Conservation (phyloP, 805 yeast species). For the Starmerella stellata region DNA sequence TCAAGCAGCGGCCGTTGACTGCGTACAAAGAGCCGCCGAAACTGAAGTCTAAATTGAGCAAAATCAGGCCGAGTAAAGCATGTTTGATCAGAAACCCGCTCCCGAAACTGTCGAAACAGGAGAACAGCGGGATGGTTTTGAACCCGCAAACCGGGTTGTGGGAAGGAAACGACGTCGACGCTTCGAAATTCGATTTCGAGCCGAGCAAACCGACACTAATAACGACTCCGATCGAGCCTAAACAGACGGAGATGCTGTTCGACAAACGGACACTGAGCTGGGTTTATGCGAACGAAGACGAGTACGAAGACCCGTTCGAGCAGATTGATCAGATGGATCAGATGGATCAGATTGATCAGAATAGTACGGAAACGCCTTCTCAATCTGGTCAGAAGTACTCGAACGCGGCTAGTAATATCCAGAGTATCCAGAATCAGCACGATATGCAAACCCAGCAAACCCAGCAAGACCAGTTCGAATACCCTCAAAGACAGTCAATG, state of each 20-base stretch:
- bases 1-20: conserved; percentile 15
- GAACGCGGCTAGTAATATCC: no score
- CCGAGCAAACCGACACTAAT: conserved; percentile 9
- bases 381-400: neutral
- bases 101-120: conserved; percentile 5
- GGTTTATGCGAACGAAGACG: conserved; percentile 15
- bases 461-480: no score
- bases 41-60: neutral
- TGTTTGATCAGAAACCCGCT: conserved; percentile 13
- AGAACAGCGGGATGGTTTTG: conserved; percentile 18
- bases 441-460: no score
- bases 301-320: conserved; percentile 17
- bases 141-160: conserved; percentile 17
- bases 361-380: neutral
- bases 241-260: conserved; percentile 15
- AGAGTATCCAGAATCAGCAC: no score
- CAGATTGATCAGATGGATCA: conserved; percentile 12
- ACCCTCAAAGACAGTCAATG: no score
- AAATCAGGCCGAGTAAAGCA: conserved; percentile 3
- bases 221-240: neutral
- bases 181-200: conserved; percentile 12
- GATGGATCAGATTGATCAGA: neutral
- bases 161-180: conserved; percentile 19
- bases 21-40: conserved; percentile 15
- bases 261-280: conserved; percentile 16